Base-by-base conservation (phyloP, 1,284 basidiomycete species). In the Amylostereum areolatum region DNA sequence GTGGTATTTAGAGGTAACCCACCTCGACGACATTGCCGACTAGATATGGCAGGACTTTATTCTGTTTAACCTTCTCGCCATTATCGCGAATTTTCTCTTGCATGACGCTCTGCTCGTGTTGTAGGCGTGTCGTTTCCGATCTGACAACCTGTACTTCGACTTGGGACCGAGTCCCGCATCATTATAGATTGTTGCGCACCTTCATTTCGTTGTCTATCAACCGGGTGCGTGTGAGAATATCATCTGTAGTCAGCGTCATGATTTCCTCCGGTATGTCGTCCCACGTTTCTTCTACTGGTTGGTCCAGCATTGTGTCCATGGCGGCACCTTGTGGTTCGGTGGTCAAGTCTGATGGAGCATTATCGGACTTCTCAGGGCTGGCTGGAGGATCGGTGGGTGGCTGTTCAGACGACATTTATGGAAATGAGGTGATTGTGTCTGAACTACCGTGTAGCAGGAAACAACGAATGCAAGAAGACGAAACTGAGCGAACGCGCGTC, bases 1-100 rank as follows among this genome's bases (percentile, higher is more conserved):
- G 9, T 18, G 3, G 34, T 37, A 31, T 18, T 42, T 27, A 5
- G 37, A 11, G 43, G 18, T 29, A 28, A 67, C 75, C 52, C 57
- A 92, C 92, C 79, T 97, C 94, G 30, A 97, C 92, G 25, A 99
- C 92, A 62, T 99, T 98, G 28, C 91, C 94, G 42, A 99, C 97
- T 47, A 99, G 83, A 71, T 98, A 99, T 1, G 97, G 96, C 40
- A 99, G 73, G 24, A 97, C 93, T 70, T 99, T 99, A 74, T 99
- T 99, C 81, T 99, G 96, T 70, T 97, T 97, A 61, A 99, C 93
- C 76, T 99, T 99, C 70, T 97, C 95, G 47, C 87, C 86, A 59
- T 98, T 99, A 66, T 99, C 96, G 52, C 92, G 84, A 66, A 99
- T 97, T 79, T 96, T 97, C 76, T 97, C 95, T 65, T 91, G 87